Base-by-base conservation (phyloP, 345 rosid species). In the Hevea brasiliensis region DNA sequence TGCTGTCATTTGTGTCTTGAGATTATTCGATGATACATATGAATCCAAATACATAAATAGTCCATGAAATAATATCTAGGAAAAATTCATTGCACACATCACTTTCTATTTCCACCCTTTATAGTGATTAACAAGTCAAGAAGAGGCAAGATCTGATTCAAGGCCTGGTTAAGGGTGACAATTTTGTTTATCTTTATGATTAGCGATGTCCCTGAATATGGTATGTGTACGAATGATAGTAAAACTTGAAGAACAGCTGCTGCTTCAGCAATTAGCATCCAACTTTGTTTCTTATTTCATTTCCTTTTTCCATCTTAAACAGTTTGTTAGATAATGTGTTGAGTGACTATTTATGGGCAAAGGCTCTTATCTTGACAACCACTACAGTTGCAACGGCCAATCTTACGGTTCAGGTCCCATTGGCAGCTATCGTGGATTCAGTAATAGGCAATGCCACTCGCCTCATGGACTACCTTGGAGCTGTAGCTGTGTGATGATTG, bases 321-420 rank as follows among this genome's bases (percentile, higher is more conserved):
- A 95, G 99, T 59, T 83, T 92, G 84, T 67, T 95, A 68, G 99
- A 92, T 74, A 95, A 92, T 54, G 99, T 95, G 72, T 81, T 95
- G 75, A 95, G 98, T 58, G 98, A 95, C 80, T 92, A 92, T 74
- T 77, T 92, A 61, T 92, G 99, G 98, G 97, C 97, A 3, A 94
- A 94, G 81, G 98, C 98, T 6, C 94, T 94, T 32, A 85, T 94
- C 53, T 77, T 92, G 63, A 95, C 99, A 37, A 89, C 97, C 54
- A 88, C 99, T 6, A 95, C 98, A 0, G 96, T 95, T 20, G 99
- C 98, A 58, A 87, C 97, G 3, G 98, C 98, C 26, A 97, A 98
- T 67, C 96, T 92, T 37, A 87, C 97, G 12, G 89, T 95, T 70
- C 98, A 94, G 86, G 98, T 94, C 47, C 99, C 98, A 7, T 67